phyloP scores from a whole-genome alignment of 2,329 filamentous ascomycete species.

The Sporothrix euskadiensis region DNA sequence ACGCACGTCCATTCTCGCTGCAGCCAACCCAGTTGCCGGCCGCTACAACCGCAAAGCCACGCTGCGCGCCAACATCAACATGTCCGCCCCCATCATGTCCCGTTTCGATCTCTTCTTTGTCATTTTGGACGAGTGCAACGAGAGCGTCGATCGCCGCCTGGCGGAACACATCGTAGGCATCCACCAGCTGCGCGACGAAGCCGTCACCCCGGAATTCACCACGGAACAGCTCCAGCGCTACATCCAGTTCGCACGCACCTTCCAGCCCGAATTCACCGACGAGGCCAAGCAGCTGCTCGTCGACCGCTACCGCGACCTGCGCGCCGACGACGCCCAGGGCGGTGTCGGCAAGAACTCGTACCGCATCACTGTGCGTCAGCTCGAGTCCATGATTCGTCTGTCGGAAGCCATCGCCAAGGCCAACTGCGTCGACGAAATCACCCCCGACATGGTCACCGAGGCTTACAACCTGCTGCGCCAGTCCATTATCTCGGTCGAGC shows the following conservation, averaged over 20 bases:
- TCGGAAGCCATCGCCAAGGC: constrained; percentile 98
- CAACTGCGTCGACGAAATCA: constrained; percentile 91
- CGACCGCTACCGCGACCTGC: constrained; percentile 90
- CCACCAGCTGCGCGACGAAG: constrained; percentile 88
- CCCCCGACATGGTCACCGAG: constrained; percentile 81
- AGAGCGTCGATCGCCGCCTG: constrained; percentile 83
- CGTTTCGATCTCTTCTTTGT: constrained; percentile 99
- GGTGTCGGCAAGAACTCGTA: constrained; percentile 94
- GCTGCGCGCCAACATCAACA: constrained; percentile 92
- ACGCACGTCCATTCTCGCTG: constrained; percentile 89
- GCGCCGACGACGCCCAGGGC: constrained; percentile 89
- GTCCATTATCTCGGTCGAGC: constrained; percentile 96
- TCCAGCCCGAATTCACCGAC: constrained; percentile 87
- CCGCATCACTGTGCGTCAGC: constrained; percentile 92
- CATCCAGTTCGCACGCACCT: constrained; percentile 93
- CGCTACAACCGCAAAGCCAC: constrained; percentile 98
- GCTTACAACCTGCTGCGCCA: constrained; percentile 88
- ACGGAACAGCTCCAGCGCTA: constrained; percentile 97
- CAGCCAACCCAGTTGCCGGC: constrained; percentile 92
- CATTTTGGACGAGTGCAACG: constrained; percentile 94
- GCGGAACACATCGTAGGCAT: constrained; percentile 94
- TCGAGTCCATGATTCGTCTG: constrained; percentile 93
- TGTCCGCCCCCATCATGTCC: constrained; percentile 98
- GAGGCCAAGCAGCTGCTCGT: constrained; percentile 85
- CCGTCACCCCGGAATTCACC: constrained; percentile 88